These are phyloP conservation scores for Annona squamosa DNA, from an alignment of 164 flowering plant genomes.

Conservation along the genomic window DNA sequence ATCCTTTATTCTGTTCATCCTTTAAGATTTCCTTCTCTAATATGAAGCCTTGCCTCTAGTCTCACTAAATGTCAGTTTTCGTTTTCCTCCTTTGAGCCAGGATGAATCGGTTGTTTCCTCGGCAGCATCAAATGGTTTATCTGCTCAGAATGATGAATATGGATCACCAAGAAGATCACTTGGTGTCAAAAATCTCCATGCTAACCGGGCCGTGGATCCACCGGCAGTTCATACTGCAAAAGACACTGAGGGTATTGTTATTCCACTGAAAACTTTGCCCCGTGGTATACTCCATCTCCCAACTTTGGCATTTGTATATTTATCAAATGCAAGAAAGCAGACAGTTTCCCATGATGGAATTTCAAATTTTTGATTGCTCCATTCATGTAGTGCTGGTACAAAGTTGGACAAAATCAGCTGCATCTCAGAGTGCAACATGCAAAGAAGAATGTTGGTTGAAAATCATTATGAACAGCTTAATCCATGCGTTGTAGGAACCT, in stretches of 20 bases:
- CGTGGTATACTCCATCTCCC: conserved; percentile 31
- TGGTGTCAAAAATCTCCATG: conserved; percentile 15
- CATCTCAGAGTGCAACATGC: neutral
- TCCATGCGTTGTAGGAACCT: neutral
- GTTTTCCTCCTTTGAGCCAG: conserved; percentile 24
- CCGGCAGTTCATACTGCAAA: conserved; percentile 15
- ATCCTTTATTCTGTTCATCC: neutral
- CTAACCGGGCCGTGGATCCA: conserved; percentile 21
- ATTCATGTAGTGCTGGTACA: neutral
- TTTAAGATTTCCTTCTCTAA: neutral
- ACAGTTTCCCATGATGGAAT: neutral
- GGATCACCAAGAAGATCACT: conserved; percentile 21
- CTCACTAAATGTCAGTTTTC: neutral
- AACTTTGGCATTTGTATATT: neutral
- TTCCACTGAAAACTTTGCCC: conserved; percentile 23
- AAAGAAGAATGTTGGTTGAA: neutral
- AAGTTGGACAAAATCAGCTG: neutral
- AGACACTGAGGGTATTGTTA: conserved; percentile 20
- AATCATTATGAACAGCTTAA: neutral
- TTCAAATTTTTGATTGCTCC: neutral
- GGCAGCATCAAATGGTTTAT: conserved; percentile 14
- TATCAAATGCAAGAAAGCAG: neutral
- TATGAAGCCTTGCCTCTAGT: neutral
- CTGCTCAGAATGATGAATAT: conserved; percentile 18
- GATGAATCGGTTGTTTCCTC: conserved; percentile 19